phyloP scores from a whole-genome alignment of 768 basidiomycete genomes.

The Rossbeevera mucosa region DNA sequence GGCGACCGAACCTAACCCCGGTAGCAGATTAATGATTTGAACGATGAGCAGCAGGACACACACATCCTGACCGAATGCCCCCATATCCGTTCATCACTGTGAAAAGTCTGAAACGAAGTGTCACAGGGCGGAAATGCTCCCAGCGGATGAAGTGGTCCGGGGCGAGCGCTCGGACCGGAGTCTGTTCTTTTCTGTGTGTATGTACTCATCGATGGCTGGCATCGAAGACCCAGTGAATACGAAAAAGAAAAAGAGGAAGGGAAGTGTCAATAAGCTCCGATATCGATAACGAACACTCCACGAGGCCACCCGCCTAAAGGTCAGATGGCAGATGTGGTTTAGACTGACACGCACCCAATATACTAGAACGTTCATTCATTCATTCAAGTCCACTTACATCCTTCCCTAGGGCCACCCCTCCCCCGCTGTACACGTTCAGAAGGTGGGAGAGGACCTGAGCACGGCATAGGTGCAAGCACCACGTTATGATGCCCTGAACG shows the following conservation, averaged over 20 bases:
- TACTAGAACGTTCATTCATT: neutral
- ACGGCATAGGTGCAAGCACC: too few relatives aligned
- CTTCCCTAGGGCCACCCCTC: neutral
- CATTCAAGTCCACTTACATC: neutral
- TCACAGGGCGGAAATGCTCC: neutral
- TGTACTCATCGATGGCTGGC: neutral
- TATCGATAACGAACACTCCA: constrained; percentile 8
- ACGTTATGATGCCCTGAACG: neutral
- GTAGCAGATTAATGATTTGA: neutral
- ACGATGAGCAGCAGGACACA: neutral
- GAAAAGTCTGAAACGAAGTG: neutral
- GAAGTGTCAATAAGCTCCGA: constrained; percentile 14
- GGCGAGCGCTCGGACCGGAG: neutral
- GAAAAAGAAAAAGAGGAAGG: neutral
- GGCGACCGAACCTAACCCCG: neutral
- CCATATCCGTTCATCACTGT: constrained; percentile 17
- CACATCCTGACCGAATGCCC: neutral
- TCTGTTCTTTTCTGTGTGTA: constrained; percentile 1
- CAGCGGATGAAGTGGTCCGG: neutral
- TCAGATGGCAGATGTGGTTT: neutral
- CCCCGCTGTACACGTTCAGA: neutral
- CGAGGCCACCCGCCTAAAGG: constrained; percentile 5
- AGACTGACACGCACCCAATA: neutral
- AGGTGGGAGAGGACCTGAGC: too few relatives aligned
- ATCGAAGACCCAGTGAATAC: constrained; percentile 1